These are phyloP conservation scores for Cardamine chenopodiifolia DNA, from an alignment of 345 rosid genomes.

Conservation along the genomic window DNA sequence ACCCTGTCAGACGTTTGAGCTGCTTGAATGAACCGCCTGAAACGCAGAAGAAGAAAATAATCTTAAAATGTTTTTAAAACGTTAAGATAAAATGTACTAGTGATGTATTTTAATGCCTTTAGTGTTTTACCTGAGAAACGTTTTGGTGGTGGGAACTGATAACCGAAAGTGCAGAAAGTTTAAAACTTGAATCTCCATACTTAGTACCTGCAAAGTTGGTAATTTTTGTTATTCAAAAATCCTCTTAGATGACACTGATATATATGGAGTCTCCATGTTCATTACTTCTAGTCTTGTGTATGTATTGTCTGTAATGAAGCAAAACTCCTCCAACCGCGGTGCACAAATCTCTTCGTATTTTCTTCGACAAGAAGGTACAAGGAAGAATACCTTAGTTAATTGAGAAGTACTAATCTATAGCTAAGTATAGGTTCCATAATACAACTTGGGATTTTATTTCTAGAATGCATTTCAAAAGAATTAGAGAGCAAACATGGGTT, in stretches of 20 bases:
- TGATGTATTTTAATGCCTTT: not conserved
- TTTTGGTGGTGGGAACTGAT: conserved; percentile 38
- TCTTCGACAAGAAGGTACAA: conserved; percentile 44
- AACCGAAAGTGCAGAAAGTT: conserved; percentile 27
- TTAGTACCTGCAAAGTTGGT: conserved; percentile 26
- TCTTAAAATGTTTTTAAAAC: not conserved
- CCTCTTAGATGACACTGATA: no score
- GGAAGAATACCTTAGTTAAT: conserved; percentile 9
- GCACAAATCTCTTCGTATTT: conserved; percentile 88
- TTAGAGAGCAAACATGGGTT: no score
- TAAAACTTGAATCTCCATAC: conserved; percentile 33
- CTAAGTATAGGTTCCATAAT: not conserved
- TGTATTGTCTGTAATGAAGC: conserved; percentile 87
- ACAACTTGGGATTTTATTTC: not conserved
- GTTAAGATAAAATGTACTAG: not conserved
- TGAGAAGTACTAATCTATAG: not conserved
- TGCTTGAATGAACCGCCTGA: conserved; percentile 77
- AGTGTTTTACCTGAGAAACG: conserved; percentile 35
- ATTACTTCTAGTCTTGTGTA: conserved; percentile 72
- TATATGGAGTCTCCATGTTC: not conserved
- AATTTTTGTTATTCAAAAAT: not conserved
- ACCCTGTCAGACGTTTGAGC: conserved; percentile 76
- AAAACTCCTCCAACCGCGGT: conserved; percentile 80
- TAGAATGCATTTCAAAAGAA: no score
- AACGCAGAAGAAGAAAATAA: not conserved